Conservation (phyloP, 306 rosid genomes). For the Citrullus amarus region DNA sequence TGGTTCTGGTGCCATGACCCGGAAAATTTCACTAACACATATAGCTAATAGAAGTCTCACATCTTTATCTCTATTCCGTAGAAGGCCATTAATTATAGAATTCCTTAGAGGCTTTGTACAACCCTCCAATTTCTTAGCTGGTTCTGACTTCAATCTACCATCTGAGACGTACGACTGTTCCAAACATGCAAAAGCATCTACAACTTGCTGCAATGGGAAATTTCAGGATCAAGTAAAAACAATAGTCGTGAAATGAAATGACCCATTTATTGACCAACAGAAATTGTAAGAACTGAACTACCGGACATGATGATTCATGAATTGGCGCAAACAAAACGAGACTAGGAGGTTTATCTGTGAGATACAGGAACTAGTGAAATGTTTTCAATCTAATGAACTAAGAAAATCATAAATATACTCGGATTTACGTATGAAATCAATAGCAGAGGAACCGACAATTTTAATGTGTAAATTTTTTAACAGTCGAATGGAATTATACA, state of each 20-base stretch:
- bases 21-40: slow-evolving; percentile 56
- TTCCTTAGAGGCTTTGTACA: slow-evolving; percentile 39
- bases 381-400: not conserved
- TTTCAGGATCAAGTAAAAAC: not conserved
- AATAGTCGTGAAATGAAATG: not conserved
- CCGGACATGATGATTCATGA: not conserved
- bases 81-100: slow-evolving; percentile 35
- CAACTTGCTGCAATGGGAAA: slow-evolving; percentile 49
- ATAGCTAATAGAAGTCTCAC: slow-evolving; percentile 69
- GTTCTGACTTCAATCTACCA: slow-evolving; percentile 27
- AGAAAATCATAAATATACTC: not conserved
- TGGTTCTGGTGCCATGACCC: slow-evolving; percentile 74
- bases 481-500: not conserved
- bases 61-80: slow-evolving; percentile 61
- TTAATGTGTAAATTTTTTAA: not conserved
- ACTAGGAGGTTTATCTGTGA: not conserved
- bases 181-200: slow-evolving; percentile 42
- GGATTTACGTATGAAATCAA: not conserved
- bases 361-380: not conserved
- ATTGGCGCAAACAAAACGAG: not conserved
- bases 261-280: not conserved
- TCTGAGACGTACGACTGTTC: slow-evolving; percentile 41
- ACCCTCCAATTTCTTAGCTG: slow-evolving; percentile 23
- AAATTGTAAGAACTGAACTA: not conserved
- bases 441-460: not conserved